Percentiles rank a stretch among this genome's conserved stretches.
Conservation (phyloP, 495 filamentous ascomycete genomes). For the Tuber melanosporum region DNA sequence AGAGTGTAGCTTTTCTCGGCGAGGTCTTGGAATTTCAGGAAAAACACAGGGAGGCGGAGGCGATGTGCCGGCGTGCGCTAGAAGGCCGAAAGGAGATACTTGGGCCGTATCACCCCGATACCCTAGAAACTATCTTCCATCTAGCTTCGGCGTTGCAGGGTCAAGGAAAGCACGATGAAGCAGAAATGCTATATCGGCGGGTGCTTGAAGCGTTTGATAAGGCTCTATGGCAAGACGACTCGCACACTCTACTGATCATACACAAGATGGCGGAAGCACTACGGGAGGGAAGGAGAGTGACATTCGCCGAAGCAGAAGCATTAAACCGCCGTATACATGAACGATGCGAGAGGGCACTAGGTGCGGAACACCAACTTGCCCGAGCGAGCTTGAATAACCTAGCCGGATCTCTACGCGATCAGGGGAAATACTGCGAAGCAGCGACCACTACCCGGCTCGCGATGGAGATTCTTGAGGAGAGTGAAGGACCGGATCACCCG, state of each 20-base stretch:
- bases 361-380: neutral
- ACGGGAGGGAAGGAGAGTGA: neutral
- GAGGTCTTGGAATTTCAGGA: slow-evolving; percentile 41
- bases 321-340: neutral
- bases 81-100: slow-evolving; percentile 1
- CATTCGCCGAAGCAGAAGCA: neutral
- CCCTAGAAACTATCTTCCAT: neutral
- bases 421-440: neutral
- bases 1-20: slow-evolving; percentile 39
- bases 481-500: neutral
- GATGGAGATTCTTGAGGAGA: neutral
- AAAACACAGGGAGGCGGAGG: slow-evolving; percentile 39
- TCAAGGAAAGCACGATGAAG: slow-evolving; percentile 6
- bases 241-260: neutral
- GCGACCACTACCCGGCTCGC: neutral
- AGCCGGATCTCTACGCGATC: neutral
- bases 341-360: slow-evolving; percentile 3
- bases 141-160: neutral
- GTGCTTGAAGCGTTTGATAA: slow-evolving; percentile 4
- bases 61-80: slow-evolving; percentile 5
- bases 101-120: slow-evolving; percentile 9
- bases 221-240: slow-evolving; percentile 2
- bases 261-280: neutral
- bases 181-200: neutral
- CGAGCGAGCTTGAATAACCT: neutral